These are phyloP conservation scores for Helichrysum umbraculigerum DNA, from an alignment of 129 eudicot species.

Conservation along the genomic window DNA sequence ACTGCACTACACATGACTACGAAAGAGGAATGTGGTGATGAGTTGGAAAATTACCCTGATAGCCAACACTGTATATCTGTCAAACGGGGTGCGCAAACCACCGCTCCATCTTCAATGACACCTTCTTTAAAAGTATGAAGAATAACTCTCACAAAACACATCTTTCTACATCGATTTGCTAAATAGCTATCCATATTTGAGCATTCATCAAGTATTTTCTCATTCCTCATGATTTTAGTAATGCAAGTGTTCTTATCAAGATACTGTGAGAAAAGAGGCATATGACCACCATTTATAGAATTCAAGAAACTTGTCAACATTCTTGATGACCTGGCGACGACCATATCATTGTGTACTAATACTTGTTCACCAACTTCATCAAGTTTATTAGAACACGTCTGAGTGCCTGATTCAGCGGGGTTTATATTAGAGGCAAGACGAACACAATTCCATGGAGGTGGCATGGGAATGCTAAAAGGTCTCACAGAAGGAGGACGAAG, in stretches of 20 bases:
- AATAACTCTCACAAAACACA: constrained; percentile 67
- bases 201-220: constrained; percentile 36
- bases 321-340: constrained; percentile 66
- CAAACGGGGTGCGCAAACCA: constrained; percentile 75
- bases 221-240: constrained; percentile 49
- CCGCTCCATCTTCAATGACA: constrained; percentile 86
- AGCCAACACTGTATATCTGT: constrained; percentile 56
- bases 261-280: constrained; percentile 49
- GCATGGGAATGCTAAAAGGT: constrained; percentile 54
- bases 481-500: constrained; percentile 58
- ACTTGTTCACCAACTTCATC: constrained; percentile 22
- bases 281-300: constrained; percentile 33
- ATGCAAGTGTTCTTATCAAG: constrained; percentile 31
- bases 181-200: constrained; percentile 23
- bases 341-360: constrained; percentile 20
- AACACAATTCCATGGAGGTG: constrained; percentile 80
- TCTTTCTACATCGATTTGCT: constrained; percentile 24
- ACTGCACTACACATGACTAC: not conserved
- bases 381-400: constrained; percentile 21
- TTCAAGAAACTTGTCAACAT: constrained; percentile 42
- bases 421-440: constrained; percentile 20
- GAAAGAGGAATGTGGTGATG: not conserved
- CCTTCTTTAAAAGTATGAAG: constrained; percentile 78
- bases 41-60: constrained; percentile 48
- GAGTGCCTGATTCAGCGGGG: constrained; percentile 21